Percentiles rank a stretch among this genome's conserved stretches.
Evolutionary conservation across 2,329 filamentous ascomycete species (phyloP).

Genomic region (Aspergillus ustus): DNA sequence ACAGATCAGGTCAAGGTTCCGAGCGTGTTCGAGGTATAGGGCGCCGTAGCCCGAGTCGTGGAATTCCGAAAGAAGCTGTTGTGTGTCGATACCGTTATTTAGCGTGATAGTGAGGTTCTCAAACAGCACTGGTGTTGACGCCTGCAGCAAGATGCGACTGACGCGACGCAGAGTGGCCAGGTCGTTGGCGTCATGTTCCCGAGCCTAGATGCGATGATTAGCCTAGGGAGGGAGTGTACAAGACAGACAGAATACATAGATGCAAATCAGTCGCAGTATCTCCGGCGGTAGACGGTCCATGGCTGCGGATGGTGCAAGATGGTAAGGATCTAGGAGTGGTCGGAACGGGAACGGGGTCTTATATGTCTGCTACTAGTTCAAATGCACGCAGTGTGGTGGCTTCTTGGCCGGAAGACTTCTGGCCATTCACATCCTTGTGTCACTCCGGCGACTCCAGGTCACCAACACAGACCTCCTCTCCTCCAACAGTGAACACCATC

Average conservation of each 20-base stretch:
- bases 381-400: not conserved
- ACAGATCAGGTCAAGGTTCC: not conserved
- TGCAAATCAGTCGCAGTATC: not conserved
- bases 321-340: not conserved
- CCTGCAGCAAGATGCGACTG: not conserved
- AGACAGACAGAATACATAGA: not conserved
- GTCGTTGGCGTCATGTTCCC: not conserved
- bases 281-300: not conserved
- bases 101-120: not conserved
- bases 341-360: not conserved
- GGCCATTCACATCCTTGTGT: not conserved
- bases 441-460: not conserved
- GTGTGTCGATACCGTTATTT: not conserved
- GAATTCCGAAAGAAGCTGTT: not conserved
- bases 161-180: not conserved
- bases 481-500: not conserved
- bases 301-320: not conserved
- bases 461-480: not conserved
- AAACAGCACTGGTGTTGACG: not conserved
- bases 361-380: not conserved
- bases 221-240: not conserved
- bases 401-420: not conserved
- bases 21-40: not conserved
- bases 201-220: not conserved
- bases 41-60: not conserved